Conservation (phyloP, 305 asterid genomes). For the Petunia hybrid region DNA sequence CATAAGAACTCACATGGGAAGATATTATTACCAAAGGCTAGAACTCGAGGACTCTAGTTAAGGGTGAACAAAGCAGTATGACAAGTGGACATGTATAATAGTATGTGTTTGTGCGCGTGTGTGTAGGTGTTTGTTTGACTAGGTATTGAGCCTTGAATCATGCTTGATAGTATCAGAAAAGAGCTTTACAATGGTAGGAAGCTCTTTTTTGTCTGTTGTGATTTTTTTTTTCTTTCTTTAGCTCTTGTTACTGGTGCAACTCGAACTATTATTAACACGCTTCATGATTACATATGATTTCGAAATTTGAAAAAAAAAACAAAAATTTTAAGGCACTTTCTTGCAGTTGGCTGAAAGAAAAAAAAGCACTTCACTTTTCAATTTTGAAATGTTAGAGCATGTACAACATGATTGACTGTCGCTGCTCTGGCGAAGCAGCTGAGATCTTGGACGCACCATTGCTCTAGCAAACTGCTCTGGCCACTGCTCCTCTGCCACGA, state of each 20-base stretch:
- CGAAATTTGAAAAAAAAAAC: too few species aligned
- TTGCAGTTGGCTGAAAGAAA: too few species aligned
- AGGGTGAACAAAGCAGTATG: neutral
- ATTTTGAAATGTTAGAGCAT: too few species aligned
- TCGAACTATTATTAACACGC: neutral
- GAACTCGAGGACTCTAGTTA: neutral
- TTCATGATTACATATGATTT: too few species aligned
- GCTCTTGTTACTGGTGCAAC: neutral
- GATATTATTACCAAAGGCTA: neutral
- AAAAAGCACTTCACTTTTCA: too few species aligned
- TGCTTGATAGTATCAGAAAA: neutral
- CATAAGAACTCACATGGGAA: slow-evolving; percentile 33
- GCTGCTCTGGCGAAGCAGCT: too few species aligned
- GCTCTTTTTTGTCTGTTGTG: neutral
- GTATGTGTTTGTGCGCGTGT: neutral
- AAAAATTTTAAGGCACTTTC: too few species aligned
- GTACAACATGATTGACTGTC: too few species aligned
- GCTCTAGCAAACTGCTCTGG: too few species aligned
- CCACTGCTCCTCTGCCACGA: too few species aligned
- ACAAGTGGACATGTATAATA: neutral
- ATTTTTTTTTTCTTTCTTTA: neutral
- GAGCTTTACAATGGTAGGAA: neutral
- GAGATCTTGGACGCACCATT: too few species aligned
- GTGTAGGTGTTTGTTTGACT: neutral
- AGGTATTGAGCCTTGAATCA: slow-evolving; percentile 5